Conservation (phyloP, 768 basidiomycete species). For the Termitomyces sp. region DNA sequence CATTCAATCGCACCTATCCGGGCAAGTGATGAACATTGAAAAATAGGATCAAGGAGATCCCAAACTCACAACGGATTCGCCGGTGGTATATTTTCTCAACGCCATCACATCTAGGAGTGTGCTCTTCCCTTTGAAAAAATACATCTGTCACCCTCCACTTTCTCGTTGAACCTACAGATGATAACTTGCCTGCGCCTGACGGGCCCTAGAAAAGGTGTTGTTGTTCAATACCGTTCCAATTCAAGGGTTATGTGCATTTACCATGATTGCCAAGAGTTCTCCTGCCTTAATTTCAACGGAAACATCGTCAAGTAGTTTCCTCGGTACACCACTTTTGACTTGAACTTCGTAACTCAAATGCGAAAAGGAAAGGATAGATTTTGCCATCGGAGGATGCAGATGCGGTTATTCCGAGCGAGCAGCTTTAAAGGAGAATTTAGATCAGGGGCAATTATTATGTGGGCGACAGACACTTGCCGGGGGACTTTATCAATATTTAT, state of each 20-base stretch:
- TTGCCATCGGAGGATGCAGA: background rate
- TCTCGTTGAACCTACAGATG: background rate
- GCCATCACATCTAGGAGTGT: no score
- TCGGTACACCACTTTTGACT: slow-evolving; percentile 19
- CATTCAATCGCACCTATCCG: no score
- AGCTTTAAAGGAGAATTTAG: background rate
- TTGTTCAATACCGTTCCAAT: background rate
- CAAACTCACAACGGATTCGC: slow-evolving; percentile 27
- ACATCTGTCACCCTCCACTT: slow-evolving; percentile 14
- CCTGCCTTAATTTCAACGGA: no score
- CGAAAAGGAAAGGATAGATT: slow-evolving; percentile 29
- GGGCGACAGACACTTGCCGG: no score
- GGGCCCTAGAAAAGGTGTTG: slow-evolving; percentile 32
- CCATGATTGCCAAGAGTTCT: no score
- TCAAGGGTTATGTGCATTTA: no score
- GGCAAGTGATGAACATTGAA: no score
- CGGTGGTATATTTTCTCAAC: slow-evolving; percentile 35
- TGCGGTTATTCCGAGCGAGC: background rate
- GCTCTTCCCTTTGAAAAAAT: no score
- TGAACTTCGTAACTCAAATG: slow-evolving; percentile 31
- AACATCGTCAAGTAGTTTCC: no score
- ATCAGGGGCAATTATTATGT: no score
- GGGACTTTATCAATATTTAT: no score
- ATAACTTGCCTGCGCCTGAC: slow-evolving; percentile 36
- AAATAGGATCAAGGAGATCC: background rate